Evolutionary conservation across 768 basidiomycete genomes (phyloP).

Genomic region (Pisolithus tinctorius): DNA sequence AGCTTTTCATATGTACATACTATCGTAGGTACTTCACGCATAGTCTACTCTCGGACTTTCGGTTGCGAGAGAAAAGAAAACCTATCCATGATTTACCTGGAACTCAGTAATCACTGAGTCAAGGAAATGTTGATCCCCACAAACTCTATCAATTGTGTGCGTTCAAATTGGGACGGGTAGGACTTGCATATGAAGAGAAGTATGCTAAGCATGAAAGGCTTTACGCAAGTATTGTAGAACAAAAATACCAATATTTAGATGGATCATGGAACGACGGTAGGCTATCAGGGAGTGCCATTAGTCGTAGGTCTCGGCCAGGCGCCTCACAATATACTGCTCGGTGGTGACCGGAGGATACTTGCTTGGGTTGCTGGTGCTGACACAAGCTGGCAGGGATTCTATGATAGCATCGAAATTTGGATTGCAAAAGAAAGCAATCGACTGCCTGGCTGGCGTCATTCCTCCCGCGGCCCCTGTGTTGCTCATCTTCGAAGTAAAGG

Average conservation of each 20-base stretch:
- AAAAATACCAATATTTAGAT: no score
- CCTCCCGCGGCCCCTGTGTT: constrained; percentile 31
- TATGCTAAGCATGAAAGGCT: no score
- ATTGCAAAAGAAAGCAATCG: constrained; percentile 85
- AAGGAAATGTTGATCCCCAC: no score
- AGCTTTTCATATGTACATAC: constrained; percentile 7
- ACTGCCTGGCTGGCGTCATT: constrained; percentile 64
- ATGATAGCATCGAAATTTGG: constrained; percentile 67
- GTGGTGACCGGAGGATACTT: constrained; percentile 71
- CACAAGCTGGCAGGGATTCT: constrained; percentile 62
- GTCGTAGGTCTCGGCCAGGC: constrained; percentile 53
- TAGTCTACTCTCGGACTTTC: no score
- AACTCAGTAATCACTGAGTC: no score
- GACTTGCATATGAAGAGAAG: no score
- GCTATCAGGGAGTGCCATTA: constrained; percentile 11
- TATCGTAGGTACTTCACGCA: constrained; percentile 6
- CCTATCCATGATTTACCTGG: no score
- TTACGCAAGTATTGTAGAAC: no score
- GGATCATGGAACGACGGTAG: no score
- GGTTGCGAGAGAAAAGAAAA: not conserved
- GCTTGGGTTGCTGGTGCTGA: constrained; percentile 35
- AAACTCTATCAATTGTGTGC: no score
- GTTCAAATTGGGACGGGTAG: no score
- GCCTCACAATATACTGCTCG: constrained; percentile 70
- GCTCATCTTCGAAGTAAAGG: constrained; percentile 44